Percentiles rank a stretch among this genome's conserved stretches.
These are phyloP conservation scores for Ruellia speciosa DNA, from an alignment of 305 asterid species.

Conservation along the genomic window DNA sequence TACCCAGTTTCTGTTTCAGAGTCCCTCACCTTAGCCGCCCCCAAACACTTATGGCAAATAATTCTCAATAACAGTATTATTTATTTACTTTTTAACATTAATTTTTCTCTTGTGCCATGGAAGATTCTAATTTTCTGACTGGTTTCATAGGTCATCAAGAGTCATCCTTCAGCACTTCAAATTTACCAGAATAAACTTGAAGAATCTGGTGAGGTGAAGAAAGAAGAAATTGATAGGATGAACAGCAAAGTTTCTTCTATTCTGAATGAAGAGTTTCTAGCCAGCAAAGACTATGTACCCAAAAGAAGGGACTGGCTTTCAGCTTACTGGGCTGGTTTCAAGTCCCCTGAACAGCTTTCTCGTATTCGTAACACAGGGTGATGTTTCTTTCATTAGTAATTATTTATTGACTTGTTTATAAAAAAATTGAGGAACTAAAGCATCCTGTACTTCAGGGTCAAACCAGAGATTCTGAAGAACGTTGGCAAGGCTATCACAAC, in stretches of 20 bases:
- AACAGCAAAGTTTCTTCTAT: constrained; percentile 57
- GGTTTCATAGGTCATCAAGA: constrained; percentile 56
- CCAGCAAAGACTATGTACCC: constrained; percentile 87
- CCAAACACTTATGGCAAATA: background rate
- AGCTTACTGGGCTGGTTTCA: constrained; percentile 85
- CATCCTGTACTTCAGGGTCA: constrained; percentile 46
- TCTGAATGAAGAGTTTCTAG: constrained; percentile 86
- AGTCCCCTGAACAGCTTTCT: constrained; percentile 86
- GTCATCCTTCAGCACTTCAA: constrained; percentile 76
- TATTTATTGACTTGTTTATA: background rate
- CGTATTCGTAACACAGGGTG: constrained; percentile 87
- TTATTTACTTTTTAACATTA: background rate
- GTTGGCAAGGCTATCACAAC: constrained; percentile 84
- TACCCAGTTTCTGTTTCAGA: background rate
- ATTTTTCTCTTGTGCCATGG: background rate
- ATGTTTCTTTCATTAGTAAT: constrained; percentile 12
- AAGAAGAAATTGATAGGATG: constrained; percentile 64
- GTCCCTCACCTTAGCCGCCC: background rate
- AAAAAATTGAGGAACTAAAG: constrained; percentile 15
- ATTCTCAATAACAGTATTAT: constrained; percentile 1
- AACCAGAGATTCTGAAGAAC: constrained; percentile 82
- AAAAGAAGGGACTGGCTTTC: constrained; percentile 95
- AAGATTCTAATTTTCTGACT: constrained; percentile 24
- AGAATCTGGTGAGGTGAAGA: constrained; percentile 60
- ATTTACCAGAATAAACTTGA: constrained; percentile 72